Percentiles rank a stretch among this genome's conserved stretches.
Conservation (phyloP, 2,329 filamentous ascomycete species). For the Paraphaeosphaeria minitans region DNA sequence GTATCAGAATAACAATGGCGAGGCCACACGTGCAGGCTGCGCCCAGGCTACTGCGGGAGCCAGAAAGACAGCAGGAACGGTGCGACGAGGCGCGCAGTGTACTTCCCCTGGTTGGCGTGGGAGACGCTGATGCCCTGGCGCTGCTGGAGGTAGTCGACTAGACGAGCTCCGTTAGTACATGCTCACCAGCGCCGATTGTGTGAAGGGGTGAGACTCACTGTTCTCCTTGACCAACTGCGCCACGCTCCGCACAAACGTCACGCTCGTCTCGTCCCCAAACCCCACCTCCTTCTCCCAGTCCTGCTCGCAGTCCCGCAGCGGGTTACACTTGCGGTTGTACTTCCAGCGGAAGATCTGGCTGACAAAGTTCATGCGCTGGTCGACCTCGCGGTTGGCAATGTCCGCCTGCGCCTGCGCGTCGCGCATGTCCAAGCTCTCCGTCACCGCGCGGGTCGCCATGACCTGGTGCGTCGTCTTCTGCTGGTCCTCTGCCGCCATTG, state of each 20-base stretch:
- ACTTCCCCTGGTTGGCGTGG: conserved; percentile 45
- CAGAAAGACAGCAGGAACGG: conserved; percentile 49
- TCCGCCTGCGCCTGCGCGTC: conserved; percentile 43
- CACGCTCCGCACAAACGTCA: conserved; percentile 46
- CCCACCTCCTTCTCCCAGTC: conserved; percentile 47
- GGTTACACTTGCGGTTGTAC: conserved; percentile 52
- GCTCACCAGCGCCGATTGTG: too few relatives aligned
- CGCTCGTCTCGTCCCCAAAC: conserved; percentile 40
- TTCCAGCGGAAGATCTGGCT: conserved; percentile 55
- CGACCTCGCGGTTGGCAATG: conserved; percentile 51
- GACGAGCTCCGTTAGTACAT: conserved; percentile 18
- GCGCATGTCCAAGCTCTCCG: conserved; percentile 32
- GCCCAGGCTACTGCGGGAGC: conserved; percentile 26
- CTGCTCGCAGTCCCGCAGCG: conserved; percentile 44
- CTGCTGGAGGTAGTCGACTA: conserved; percentile 47
- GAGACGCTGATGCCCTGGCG: conserved; percentile 48
- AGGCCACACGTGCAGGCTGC: conserved; percentile 1
- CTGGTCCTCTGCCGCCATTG: conserved; percentile 55
- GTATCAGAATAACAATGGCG: not conserved
- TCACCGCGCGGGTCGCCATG: conserved; percentile 47
- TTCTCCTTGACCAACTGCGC: conserved; percentile 49
- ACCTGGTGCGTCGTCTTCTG: conserved; percentile 54
- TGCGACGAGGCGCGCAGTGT: conserved; percentile 51
- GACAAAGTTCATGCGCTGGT: conserved; percentile 52
- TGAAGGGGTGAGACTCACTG: conserved; percentile 44